Evolutionary conservation across 176 grass and related monocot species (phyloP).

Genomic region (Musa acuminata): DNA sequence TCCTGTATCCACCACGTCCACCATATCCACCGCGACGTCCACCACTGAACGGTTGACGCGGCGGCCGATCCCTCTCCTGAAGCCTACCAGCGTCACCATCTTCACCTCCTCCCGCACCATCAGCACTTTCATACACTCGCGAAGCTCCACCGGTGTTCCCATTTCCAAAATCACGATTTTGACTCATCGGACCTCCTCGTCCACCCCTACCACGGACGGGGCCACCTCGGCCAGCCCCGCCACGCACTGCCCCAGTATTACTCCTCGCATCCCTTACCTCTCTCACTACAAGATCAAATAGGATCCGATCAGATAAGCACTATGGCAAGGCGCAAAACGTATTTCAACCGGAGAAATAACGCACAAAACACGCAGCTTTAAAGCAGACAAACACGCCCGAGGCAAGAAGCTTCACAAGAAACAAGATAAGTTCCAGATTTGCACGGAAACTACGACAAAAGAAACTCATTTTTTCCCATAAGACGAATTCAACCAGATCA

Average conservation of each 20-base stretch:
- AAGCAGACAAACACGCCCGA: neutral
- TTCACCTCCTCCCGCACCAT: slow-evolving; percentile 26
- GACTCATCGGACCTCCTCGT: slow-evolving; percentile 40
- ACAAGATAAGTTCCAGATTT: neutral
- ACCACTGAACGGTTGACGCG: slow-evolving; percentile 43
- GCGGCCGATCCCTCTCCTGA: slow-evolving; percentile 38
- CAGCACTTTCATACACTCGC: slow-evolving; percentile 32
- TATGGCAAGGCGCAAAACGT: too few species aligned
- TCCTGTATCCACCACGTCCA: slow-evolving; percentile 48
- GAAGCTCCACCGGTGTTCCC: slow-evolving; percentile 40
- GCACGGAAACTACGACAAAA: neutral
- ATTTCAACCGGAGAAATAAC: neutral
- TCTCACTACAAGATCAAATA: neutral
- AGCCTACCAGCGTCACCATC: slow-evolving; percentile 30
- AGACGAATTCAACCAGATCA: neutral
- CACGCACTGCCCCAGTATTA: slow-evolving; percentile 31
- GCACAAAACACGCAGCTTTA: neutral
- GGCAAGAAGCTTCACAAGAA: neutral
- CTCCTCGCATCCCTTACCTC: slow-evolving; percentile 35
- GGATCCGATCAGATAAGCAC: neutral
- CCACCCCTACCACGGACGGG: slow-evolving; percentile 47
- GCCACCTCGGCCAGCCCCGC: slow-evolving; percentile 50
- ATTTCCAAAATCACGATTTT: slow-evolving; percentile 38
- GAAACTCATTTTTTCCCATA: too few species aligned
- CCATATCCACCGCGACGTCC: slow-evolving; percentile 21